Base-by-base conservation (phyloP, 2,329 filamentous ascomycete genomes). In the Basipetospora chlamydospora region DNA sequence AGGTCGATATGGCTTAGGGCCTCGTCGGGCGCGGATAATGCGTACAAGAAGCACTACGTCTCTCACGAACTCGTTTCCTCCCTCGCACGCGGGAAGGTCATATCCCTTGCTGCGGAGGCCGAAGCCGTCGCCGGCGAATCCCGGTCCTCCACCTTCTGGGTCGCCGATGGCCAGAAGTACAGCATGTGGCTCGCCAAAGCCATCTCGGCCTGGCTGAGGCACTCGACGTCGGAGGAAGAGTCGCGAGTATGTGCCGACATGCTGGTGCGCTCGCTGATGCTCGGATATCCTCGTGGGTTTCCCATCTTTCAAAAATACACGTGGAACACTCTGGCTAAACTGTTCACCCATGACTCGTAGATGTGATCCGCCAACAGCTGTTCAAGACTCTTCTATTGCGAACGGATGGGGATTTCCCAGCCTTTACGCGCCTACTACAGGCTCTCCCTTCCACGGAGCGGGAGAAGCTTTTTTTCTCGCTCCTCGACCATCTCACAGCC, bases 131-230 rank as follows among this genome's bases (percentile, higher is more conserved):
- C 35, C 2, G 20, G 45, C 39, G 13, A 50, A 15, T 44, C 48
- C 5, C 43, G 44, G 10, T 31, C 37, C 3, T 26, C 26, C 2
- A 18, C 22, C 10, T 31, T 31, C 3, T 92, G 84, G 82, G 48
- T 83, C 23, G 65, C 72, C 1, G 67, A 77, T 43, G 78, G 79
- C 3, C 61, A 61, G 18, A 53, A 66, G 13, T 93, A 82, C 56
- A 68, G 72, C 10, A 56, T 57, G 21, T 94, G 86, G 86, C 55
- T 94, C 26, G 80, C 76, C 2, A 56, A 55, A 11, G 82, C 77
- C 49, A 62, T 90, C 34, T 60, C 51, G 21, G 50, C 44, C 18
- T 77, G 56, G 61, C 55, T 48, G 29, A 52, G 44, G 31, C 45
- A 38, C 38, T 53, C 43, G 22, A 43, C 39, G 46, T 54, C 52